Percentiles rank a stretch among this genome's conserved stretches.
These are phyloP conservation scores for Clarireedia monteithiana DNA, from an alignment of 2,329 filamentous ascomycete genomes.

Conservation along the genomic window DNA sequence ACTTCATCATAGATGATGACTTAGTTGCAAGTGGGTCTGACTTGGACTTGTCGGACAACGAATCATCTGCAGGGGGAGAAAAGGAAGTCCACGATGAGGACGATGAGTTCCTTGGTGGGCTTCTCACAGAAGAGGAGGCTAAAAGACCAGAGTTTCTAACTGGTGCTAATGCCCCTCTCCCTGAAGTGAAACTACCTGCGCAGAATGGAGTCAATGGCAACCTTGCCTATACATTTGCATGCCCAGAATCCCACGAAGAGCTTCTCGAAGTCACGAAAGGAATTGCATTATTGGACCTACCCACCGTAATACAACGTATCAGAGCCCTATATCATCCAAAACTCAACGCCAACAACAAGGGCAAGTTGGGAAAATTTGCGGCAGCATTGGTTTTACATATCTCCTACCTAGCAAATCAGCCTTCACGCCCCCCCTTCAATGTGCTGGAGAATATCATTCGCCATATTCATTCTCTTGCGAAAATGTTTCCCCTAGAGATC, in stretches of 20 bases:
- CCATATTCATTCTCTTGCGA: constrained; percentile 87
- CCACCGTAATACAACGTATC: constrained; percentile 79
- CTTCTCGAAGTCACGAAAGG: constrained; percentile 57
- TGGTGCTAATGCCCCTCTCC: constrained; percentile 36
- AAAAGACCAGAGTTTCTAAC: constrained; percentile 44
- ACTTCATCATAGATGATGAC: constrained; percentile 85
- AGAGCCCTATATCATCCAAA: constrained; percentile 89
- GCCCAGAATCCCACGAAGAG: constrained; percentile 70
- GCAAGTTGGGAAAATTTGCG: constrained; percentile 64
- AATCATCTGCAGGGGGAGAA: constrained; percentile 35
- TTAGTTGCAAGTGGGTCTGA: constrained; percentile 76
- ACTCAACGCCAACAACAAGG: constrained; percentile 76
- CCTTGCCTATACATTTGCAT: constrained; percentile 78
- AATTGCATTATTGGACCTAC: constrained; percentile 57
- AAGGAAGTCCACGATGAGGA: constrained; percentile 41
- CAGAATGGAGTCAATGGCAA: constrained; percentile 38
- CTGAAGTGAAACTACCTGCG: constrained; percentile 33
- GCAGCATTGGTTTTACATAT: constrained; percentile 57
- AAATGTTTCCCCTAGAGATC: constrained; percentile 73
- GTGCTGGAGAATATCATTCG: constrained; percentile 74
- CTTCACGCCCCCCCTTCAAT: constrained; percentile 48
- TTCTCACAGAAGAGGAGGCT: constrained; percentile 52
- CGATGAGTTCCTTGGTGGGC: constrained; percentile 65
- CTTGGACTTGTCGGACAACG: constrained; percentile 48
- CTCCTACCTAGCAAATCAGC: constrained; percentile 38